These are phyloP conservation scores for Septoria linicola DNA, from an alignment of 2,329 filamentous ascomycete species.

Conservation along the genomic window DNA sequence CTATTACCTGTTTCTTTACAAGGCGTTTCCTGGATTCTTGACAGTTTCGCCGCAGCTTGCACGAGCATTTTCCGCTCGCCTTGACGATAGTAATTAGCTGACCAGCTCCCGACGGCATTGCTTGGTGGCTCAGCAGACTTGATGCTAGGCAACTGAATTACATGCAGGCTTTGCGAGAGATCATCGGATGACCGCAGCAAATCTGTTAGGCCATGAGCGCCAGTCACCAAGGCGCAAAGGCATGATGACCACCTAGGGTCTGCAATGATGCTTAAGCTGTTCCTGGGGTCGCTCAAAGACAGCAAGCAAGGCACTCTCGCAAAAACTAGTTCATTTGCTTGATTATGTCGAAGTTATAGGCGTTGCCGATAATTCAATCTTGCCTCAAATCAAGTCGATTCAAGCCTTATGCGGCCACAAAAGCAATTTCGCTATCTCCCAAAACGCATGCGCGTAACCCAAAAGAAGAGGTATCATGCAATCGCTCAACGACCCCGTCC, in stretches of 20 bases:
- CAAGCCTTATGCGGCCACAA: not conserved
- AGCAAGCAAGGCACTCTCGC: too few species aligned
- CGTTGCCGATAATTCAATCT: too few species aligned
- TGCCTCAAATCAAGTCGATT: too few species aligned
- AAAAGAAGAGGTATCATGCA: constrained; percentile 14
- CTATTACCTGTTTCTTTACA: too few species aligned
- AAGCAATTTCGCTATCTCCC: too few species aligned
- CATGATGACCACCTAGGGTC: not conserved
- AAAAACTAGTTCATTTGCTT: too few species aligned
- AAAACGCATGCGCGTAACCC: not conserved
- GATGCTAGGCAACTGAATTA: constrained; percentile 1
- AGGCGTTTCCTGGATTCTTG: too few species aligned
- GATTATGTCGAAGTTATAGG: too few species aligned
- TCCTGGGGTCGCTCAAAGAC: too few species aligned
- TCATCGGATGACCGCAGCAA: not conserved
- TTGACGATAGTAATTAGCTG: not conserved
- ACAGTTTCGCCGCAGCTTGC: too few species aligned
- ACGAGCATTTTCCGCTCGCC: too few species aligned
- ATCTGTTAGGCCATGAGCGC: not conserved
- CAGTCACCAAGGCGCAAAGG: not conserved
- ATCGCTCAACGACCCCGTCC: constrained; percentile 7
- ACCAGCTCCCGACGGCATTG: not conserved
- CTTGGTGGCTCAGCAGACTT: not conserved
- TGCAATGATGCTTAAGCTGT: too few species aligned
- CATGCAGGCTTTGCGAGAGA: not conserved